These are phyloP conservation scores for Citrus cavaleriei DNA, from an alignment of 345 rosid species.

Conservation along the genomic window DNA sequence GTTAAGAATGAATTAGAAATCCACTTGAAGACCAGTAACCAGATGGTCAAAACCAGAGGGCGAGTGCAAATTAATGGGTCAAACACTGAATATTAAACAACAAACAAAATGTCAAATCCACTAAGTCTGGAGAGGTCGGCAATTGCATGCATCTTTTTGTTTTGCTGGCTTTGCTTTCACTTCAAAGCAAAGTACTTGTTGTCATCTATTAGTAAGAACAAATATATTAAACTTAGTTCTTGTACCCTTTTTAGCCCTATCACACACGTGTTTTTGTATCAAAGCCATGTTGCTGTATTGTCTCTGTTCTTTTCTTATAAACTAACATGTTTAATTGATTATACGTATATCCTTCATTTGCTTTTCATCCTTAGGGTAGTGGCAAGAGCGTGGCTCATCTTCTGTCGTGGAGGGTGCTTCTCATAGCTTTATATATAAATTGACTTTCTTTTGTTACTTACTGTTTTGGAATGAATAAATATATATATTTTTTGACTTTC, in stretches of 20 bases:
- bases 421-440: neutral
- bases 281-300: neutral
- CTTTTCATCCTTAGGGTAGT: neutral
- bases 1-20: slow-evolving; percentile 5
- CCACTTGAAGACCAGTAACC: slow-evolving; percentile 7
- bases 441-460: neutral
- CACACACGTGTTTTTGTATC: slow-evolving; percentile 25
- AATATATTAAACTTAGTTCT: neutral
- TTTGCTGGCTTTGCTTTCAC: slow-evolving; percentile 20
- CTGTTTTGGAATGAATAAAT: neutral
- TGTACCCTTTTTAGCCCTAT: slow-evolving; percentile 6
- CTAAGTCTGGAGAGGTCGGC: slow-evolving; percentile 13
- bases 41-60: slow-evolving; percentile 14
- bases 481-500: slow-evolving; percentile 13
- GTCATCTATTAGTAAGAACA: neutral
- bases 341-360: neutral
- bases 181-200: slow-evolving; percentile 13
- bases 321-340: neutral
- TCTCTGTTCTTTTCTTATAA: slow-evolving; percentile 6
- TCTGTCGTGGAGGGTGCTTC: slow-evolving; percentile 10
- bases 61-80: slow-evolving; percentile 16
- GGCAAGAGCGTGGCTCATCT: slow-evolving; percentile 22
- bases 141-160: slow-evolving; percentile 15
- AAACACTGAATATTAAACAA: slow-evolving; percentile 18
- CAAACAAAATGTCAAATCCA: slow-evolving; percentile 28